Evolutionary conservation across 345 rosid species (phyloP), one percentile per base, ranked within the genome.

Genomic region (Cardamine chenopodiifolia): DNA sequence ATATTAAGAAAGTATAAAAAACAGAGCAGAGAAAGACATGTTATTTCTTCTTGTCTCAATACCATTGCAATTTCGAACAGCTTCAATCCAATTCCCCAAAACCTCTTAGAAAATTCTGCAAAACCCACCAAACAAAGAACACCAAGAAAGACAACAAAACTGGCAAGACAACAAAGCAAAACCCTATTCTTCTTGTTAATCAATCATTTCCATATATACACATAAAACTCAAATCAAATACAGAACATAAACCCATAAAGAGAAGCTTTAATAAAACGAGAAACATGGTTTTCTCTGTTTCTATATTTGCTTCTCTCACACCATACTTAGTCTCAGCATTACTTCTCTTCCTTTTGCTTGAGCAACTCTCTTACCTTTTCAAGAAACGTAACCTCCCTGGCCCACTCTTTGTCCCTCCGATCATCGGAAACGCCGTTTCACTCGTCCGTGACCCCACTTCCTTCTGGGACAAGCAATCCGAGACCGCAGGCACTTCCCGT

Each of bases 381-480:
- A 90, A 82, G 73, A 91, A 85, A 59, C 85, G 93, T 31, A 77
- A 70, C 62, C 74, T 73, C 37, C 88, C 91, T 1, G 98, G 98
- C 1, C 96, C 98, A 0, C 4, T 37, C 23, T 68, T 87, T 1
- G 87, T 93, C 47, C 15, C 79, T 17, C 98, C 98, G 0, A 81
- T 93, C 11, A 31, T 93, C 2, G 98, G 97, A 32, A 86, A 82
- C 81, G 96, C 84, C 7, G 34, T 79, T 31, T 18, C 88, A 2
- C 26, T 93, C 10, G 83, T 93, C 25, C 62, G 77, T 7, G 62
- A 87, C 8, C 96, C 98, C 0, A 77, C 92, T 17, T 73, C 58
- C n/a, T 93, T 89, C 90, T 93, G 98, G 98, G 72, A 83, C 55
- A 42, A 61, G 47, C 96, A 90, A 60, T 81, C 97, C 4, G 35